These are phyloP conservation scores for Lathyrus oleraceus DNA, from an alignment of 306 rosid species.

Conservation along the genomic window DNA sequence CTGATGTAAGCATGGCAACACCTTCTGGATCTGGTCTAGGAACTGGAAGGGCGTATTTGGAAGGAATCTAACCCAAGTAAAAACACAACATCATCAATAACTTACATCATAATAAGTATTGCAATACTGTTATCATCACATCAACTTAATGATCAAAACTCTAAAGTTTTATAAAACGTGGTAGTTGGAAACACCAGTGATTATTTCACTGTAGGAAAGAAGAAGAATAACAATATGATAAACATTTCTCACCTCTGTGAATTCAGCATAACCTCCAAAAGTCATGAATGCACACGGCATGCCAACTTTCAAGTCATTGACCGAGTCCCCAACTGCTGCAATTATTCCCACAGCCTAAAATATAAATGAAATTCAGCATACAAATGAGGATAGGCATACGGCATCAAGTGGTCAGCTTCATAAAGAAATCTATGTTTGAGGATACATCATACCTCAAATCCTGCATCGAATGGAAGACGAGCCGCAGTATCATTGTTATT, in stretches of 20 bases:
- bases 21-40: constrained; percentile 98
- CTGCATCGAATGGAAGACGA: constrained; percentile 92
- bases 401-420: constrained; percentile 26
- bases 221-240: constrained; percentile 25
- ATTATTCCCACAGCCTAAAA: constrained; percentile 88
- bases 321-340: constrained; percentile 85
- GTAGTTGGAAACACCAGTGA: constrained; percentile 4
- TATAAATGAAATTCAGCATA: constrained; percentile 23
- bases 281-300: constrained; percentile 92
- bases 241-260: constrained; percentile 47
- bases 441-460: constrained; percentile 75
- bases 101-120: constrained; percentile 7
- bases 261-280: constrained; percentile 92
- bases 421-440: constrained; percentile 11
- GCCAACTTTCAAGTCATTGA: constrained; percentile 68
- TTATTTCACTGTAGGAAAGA: constrained; percentile 13
- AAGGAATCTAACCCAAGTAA: constrained; percentile 57
- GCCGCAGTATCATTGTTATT: constrained; percentile 50
- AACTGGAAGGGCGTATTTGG: constrained; percentile 85
- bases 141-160: constrained; percentile 23
- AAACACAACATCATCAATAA: constrained; percentile 29
- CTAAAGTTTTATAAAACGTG: neutral
- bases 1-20: constrained; percentile 97
- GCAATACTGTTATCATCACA: constrained; percentile 1
- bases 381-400: constrained; percentile 20